A percentile compares a stretch with the other conserved stretches of the same genome.
Conservation (phyloP, 495 filamentous ascomycete species). For the Cairneyella variabilis region DNA sequence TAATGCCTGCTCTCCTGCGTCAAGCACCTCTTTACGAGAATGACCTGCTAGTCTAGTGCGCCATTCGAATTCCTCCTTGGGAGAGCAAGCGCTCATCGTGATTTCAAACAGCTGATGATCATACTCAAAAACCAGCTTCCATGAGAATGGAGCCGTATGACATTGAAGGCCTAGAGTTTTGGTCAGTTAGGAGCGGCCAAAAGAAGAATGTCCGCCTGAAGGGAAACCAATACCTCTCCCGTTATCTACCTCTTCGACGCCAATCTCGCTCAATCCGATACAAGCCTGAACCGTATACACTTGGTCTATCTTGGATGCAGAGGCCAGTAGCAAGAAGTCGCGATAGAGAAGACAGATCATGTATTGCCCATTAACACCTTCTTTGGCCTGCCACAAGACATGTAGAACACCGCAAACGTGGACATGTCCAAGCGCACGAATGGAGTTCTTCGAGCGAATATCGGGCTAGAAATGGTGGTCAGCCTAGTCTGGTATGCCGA, state of each 20-base stretch:
- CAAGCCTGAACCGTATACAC: slow-evolving; percentile 72
- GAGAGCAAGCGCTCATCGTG: slow-evolving; percentile 83
- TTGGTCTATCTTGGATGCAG: slow-evolving; percentile 51
- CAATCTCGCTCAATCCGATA: slow-evolving; percentile 64
- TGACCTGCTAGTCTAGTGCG: slow-evolving; percentile 45
- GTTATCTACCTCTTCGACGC: slow-evolving; percentile 74
- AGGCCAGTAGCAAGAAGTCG: slow-evolving; percentile 75
- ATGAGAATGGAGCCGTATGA: slow-evolving; percentile 79
- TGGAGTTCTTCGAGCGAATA: slow-evolving; percentile 46
- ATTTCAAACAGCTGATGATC: slow-evolving; percentile 76
- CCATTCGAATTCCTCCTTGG: slow-evolving; percentile 79
- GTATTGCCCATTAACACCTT: slow-evolving; percentile 68
- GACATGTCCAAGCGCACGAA: slow-evolving; percentile 77
- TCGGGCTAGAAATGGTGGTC: slow-evolving; percentile 32
- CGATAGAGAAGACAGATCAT: slow-evolving; percentile 85
- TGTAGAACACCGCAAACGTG: slow-evolving; percentile 83
- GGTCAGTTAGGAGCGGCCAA: no score
- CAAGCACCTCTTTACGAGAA: slow-evolving; percentile 39
- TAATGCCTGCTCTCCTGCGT: slow-evolving; percentile 38
- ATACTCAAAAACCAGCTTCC: slow-evolving; percentile 88
- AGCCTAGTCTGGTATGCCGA: neutral
- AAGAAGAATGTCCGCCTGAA: neutral
- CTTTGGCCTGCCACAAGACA: slow-evolving; percentile 72
- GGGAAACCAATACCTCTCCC: slow-evolving; percentile 60
- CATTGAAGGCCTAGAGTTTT: slow-evolving; percentile 68